Conservation (phyloP, 495 filamentous ascomycete species). For the Hypoxylon subgilvum region DNA sequence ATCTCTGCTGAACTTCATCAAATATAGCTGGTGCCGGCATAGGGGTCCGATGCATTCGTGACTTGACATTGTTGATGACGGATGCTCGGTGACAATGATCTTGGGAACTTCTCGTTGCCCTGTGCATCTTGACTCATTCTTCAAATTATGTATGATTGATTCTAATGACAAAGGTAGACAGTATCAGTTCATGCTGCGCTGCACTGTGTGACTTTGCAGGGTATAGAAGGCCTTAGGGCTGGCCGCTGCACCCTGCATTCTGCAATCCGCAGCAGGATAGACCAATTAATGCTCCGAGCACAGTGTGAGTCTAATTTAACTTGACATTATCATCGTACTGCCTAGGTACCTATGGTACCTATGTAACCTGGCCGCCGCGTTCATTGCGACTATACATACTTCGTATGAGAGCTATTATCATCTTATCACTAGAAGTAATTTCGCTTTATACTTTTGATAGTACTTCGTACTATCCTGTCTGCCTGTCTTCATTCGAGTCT, state of each 20-base stretch:
- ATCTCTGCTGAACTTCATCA: too few relatives aligned
- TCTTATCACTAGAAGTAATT: slow-evolving; percentile 5
- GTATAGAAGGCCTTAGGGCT: slow-evolving; percentile 15
- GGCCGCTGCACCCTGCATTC: slow-evolving; percentile 3
- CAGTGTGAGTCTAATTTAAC: slow-evolving; percentile 26
- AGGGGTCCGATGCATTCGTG: not conserved
- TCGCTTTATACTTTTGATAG: slow-evolving; percentile 12
- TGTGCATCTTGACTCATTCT: slow-evolving; percentile 27
- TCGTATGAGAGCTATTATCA: slow-evolving; percentile 1
- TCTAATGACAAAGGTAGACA: not conserved
- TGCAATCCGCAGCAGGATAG: not conserved
- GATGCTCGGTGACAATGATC: slow-evolving; percentile 1
- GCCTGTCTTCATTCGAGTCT: slow-evolving; percentile 17
- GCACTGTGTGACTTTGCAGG: slow-evolving; percentile 13
- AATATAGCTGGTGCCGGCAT: not conserved
- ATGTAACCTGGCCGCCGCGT: not conserved
- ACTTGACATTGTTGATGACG: not conserved
- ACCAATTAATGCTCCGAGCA: slow-evolving; percentile 30
- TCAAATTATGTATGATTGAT: not conserved
- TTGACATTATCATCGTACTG: not conserved
- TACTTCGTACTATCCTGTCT: too few relatives aligned
- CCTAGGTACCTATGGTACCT: not conserved
- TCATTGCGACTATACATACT: not conserved
- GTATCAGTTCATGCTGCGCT: not conserved
- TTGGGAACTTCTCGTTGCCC: slow-evolving; percentile 23